These are phyloP conservation scores for Prunus padus DNA, from an alignment of 306 rosid genomes.

Conservation along the genomic window DNA sequence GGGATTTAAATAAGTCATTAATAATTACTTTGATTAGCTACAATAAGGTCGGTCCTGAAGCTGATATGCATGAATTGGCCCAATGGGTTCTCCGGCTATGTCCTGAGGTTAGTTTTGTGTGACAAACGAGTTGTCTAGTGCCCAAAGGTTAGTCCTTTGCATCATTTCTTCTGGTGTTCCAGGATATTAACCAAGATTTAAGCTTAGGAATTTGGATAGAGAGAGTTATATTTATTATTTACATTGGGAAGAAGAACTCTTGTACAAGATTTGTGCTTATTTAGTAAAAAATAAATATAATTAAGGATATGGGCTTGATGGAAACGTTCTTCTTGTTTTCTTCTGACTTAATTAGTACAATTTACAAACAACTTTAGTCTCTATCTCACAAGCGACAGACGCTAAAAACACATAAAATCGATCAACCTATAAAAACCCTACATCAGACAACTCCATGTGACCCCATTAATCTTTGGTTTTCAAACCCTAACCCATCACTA, in stretches of 20 bases:
- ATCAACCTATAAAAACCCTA: constrained; percentile 36
- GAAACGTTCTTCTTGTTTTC: neutral
- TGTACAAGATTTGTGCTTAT: neutral
- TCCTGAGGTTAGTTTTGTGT: neutral
- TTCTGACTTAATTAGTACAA: neutral
- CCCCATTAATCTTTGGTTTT: constrained; percentile 47
- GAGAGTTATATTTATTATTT: no score
- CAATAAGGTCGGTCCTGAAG: neutral
- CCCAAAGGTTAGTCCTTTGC: neutral
- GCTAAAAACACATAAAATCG: no score
- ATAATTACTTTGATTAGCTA: neutral
- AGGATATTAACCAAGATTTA: neutral
- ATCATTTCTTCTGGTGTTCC: neutral
- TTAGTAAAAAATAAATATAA: neutral
- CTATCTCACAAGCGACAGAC: constrained; percentile 30
- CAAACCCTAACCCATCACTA: constrained; percentile 32
- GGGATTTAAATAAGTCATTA: neutral
- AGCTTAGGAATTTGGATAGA: no score
- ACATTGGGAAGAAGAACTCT: no score
- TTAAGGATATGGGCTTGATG: neutral
- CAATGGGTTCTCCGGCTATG: neutral
- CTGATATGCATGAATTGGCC: neutral
- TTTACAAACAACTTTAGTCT: constrained; percentile 15
- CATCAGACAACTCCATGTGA: constrained; percentile 77
- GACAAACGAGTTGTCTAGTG: constrained; percentile 1